Evolutionary conservation across 2,329 filamentous ascomycete genomes (phyloP).

Genomic region (Fusarium neocosmosporiellum): DNA sequence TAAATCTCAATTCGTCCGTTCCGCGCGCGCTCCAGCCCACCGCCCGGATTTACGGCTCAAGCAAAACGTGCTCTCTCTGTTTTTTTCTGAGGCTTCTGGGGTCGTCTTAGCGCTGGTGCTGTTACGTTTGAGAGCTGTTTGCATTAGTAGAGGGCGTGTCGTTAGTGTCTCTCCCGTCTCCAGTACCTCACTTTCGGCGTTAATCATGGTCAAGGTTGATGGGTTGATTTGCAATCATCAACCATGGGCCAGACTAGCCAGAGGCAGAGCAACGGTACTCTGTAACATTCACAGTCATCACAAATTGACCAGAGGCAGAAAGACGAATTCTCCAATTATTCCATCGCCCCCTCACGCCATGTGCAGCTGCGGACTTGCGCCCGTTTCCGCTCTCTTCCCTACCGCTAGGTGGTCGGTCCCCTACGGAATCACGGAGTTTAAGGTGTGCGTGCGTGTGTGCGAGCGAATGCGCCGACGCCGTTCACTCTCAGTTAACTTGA

Average conservation of each 20-base stretch:
- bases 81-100: neutral
- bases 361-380: neutral
- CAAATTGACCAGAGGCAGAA: neutral
- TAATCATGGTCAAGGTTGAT: conserved; percentile 14
- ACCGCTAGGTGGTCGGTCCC: too few relatives aligned
- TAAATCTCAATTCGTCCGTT: neutral
- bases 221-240: conserved; percentile 32
- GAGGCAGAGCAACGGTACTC: neutral
- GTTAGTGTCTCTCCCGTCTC: neutral
- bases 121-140: neutral
- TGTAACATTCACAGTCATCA: neutral
- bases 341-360: neutral
- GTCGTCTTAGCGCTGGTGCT: neutral
- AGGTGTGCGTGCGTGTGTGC: neutral
- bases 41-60: conserved; percentile 43
- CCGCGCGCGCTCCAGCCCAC: neutral
- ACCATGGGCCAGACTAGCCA: neutral
- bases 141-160: conserved; percentile 20
- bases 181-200: neutral
- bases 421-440: conserved; percentile 1
- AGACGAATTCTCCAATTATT: conserved; percentile 1
- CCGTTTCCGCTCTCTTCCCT: conserved; percentile 2
- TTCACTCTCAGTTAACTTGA: neutral
- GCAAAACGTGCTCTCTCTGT: neutral
- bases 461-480: conserved; percentile 14